phyloP scores from a whole-genome alignment of 768 basidiomycete genomes.

The Crassisporium funariophilum region DNA sequence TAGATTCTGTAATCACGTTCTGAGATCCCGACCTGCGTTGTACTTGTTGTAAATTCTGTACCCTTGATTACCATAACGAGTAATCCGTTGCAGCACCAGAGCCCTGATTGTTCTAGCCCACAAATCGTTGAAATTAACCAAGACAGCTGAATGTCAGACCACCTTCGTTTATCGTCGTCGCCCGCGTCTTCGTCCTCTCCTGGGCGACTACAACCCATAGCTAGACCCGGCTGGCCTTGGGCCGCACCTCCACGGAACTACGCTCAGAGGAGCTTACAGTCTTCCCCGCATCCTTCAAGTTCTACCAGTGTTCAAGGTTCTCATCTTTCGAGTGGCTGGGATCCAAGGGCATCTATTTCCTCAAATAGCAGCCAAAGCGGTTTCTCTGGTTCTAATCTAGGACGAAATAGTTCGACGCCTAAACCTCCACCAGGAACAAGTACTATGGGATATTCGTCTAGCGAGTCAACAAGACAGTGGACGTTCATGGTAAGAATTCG shows the following conservation, averaged over 20 bases:
- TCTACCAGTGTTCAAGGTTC: constrained; percentile 27
- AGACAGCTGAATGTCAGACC: constrained; percentile 37
- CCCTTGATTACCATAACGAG: no score
- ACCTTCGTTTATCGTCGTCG: constrained; percentile 36
- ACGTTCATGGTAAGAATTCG: constrained; percentile 52
- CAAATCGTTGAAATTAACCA: not conserved
- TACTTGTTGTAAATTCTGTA: no score
- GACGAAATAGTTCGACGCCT: constrained; percentile 17
- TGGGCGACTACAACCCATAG: constrained; percentile 46
- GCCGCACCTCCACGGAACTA: constrained; percentile 40
- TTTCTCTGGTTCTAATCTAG: constrained; percentile 12
- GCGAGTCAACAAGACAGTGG: constrained; percentile 63
- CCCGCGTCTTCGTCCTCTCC: constrained; percentile 45
- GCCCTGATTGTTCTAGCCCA: no score
- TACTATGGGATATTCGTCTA: constrained; percentile 32
- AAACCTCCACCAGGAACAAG: constrained; percentile 21
- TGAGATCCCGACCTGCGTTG: no score
- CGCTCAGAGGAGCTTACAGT: constrained; percentile 30
- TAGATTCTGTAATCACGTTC: no score
- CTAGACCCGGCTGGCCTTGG: constrained; percentile 67
- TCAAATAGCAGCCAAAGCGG: constrained; percentile 26
- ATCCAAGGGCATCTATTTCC: constrained; percentile 29
- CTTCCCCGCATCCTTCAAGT: constrained; percentile 33
- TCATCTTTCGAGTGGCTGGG: constrained; percentile 30
- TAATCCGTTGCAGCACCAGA: no score